Conservation (phyloP, 176 grass and related monocot species). For the Oryza longistaminata region DNA sequence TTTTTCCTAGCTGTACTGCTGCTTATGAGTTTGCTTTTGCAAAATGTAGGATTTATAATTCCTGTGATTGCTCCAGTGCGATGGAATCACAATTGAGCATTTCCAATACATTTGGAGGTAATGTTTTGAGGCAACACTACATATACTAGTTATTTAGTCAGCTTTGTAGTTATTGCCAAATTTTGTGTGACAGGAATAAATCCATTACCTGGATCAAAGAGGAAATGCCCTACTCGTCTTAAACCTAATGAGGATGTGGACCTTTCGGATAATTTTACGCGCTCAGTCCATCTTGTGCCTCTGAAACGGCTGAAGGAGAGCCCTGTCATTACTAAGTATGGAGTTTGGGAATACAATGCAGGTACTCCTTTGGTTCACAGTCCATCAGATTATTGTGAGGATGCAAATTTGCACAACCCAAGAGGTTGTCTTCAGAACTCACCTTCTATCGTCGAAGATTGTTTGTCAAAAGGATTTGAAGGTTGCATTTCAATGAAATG, state of each 20-base stretch:
- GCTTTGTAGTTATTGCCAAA: conserved; percentile 17
- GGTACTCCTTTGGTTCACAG: conserved; percentile 38
- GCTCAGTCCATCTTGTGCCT: conserved; percentile 43
- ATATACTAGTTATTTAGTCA: not conserved
- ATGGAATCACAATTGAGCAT: conserved; percentile 65
- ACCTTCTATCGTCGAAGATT: conserved; percentile 59
- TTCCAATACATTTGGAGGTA: conserved; percentile 83
- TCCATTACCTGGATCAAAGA: conserved; percentile 83
- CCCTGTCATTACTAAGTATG: not conserved
- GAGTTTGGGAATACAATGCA: conserved; percentile 41
- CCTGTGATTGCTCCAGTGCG: conserved; percentile 52
- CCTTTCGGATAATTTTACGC: conserved; percentile 52
- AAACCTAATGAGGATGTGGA: conserved; percentile 51
- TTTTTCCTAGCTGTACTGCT: not conserved
- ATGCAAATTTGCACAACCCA: conserved; percentile 52
- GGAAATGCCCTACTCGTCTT: conserved; percentile 58
- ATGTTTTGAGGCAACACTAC: conserved; percentile 1
- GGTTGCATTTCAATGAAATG: conserved; percentile 70
- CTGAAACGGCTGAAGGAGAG: conserved; percentile 64
- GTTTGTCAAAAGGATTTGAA: conserved; percentile 76
- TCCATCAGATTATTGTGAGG: conserved; percentile 40
- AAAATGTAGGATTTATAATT: conserved; percentile 56
- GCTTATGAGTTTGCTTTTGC: conserved; percentile 30
- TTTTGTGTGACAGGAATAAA: conserved; percentile 67
- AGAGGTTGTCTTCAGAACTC: conserved; percentile 66